Base-by-base conservation (phyloP, 2,329 filamentous ascomycete species). In the Dactylonectria macrodidyma region DNA sequence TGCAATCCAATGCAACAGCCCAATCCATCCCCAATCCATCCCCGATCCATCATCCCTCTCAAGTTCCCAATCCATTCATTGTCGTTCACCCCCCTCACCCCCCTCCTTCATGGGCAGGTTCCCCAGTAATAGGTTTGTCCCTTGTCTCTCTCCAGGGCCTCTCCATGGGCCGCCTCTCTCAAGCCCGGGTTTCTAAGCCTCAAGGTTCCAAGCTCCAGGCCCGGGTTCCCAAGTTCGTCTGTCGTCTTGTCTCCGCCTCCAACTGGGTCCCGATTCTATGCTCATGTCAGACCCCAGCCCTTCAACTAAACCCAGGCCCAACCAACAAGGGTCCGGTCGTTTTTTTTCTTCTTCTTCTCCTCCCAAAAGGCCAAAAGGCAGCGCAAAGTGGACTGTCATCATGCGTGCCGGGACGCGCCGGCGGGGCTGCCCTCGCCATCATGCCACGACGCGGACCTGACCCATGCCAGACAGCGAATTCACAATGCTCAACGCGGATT, bases 321-420 rank as follows among this genome's bases (percentile, higher is more conserved):
- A 9, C 36, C 36, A 14, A 14, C 36, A n/a, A 44, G 41, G 16
- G 60, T 38, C 26, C 26, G 26, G 26, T 30, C 4, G 26, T 30
- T 30, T 30, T 30, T 30, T 30, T 30, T 30, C 19, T 30, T 30
- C 26, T 30, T 30, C 26, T 30, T 30, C 26, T 30, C 26, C 63
- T 63, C 61, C 65, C 52, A 57, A 36, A 60, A 60, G 44, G 54
- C 50, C 52, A 57, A 36, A 60, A 60, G 44, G 54, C 50, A 50
- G 33, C 44, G 50, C 30, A 71, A 73, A 76, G 74, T 76, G 74
- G 74, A 76, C 71, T 76, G 74, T 75, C 67, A 67, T 75, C 67
- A 70, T 70, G 65, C 67, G 70, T 73, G 65, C 30, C 67, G 74
- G 74, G 74, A 68, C 70, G 68, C 74, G 71, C 74, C 74, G 74